Base-by-base conservation (phyloP, 2,329 filamentous ascomycete genomes). In the Phyllosticta citrichinensis region DNA sequence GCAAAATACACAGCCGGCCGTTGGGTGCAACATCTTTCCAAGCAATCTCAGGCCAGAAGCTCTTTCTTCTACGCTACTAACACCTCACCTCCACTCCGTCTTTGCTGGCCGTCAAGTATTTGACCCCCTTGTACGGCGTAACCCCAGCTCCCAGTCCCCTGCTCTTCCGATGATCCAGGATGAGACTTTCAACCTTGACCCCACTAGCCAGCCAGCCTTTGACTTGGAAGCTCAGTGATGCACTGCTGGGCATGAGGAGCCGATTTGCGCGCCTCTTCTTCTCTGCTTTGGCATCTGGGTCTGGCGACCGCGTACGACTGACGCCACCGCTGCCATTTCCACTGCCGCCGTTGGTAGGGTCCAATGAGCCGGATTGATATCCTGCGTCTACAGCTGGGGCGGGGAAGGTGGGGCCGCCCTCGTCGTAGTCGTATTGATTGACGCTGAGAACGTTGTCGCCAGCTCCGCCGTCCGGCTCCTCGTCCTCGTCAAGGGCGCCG, bases 41-140 rank as follows among this genome's bases (percentile, higher is more conserved):
- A 47, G n/a, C 14, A n/a, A 47, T 47, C 40, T n/a, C 14, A n/a
- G 17, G 17, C 14, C 40, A 47, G 14, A n/a, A 8, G 6, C 27
- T 47, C 40, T 19, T 47, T 47, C 14, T 47, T 17, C 35, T 40
- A 52, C 47, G 47, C 27, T 54, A 33, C 52, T 58, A 64, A 60
- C 77, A 79, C 62, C 77, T 70, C 56, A 75, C 68, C 65, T 82
- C 80, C 4, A 82, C 73, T 0, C 84, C 84, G 65, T 77, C 77
- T 62, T 76, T 75, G 70, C 82, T 85, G 12, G 86, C 82, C 66
- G 92, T 97, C 67, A 99, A 73, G 74, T 99, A 99, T 76, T 99
- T 99, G 66, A 99, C 94, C 1, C 94, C 94, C 76, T 97, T 99
- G 75, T 96, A 97, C 24, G 94, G 94, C 75, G 91, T 95, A 50